phyloP scores from a whole-genome alignment of 2,329 filamentous ascomycete genomes.

The Dissoconium aciculare region DNA sequence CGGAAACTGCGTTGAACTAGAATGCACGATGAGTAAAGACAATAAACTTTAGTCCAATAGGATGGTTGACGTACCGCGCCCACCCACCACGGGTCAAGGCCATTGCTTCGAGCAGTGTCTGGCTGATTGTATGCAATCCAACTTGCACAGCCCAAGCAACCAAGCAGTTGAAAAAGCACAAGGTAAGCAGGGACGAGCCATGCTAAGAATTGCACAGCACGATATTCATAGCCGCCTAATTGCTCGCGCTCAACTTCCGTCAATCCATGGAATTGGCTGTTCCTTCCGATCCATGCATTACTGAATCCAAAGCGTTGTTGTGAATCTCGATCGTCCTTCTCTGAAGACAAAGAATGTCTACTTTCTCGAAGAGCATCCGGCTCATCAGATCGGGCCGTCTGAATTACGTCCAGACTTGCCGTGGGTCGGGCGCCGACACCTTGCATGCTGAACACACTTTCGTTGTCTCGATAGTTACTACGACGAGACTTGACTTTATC shows the following conservation, averaged over 20 bases:
- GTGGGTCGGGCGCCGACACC: slow-evolving; percentile 24
- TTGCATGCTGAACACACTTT: too few species aligned
- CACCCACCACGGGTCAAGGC: slow-evolving; percentile 52
- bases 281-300: slow-evolving; percentile 26
- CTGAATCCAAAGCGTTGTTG: slow-evolving; percentile 12
- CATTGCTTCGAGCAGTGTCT: slow-evolving; percentile 37
- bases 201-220: slow-evolving; percentile 44
- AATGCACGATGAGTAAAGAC: too few species aligned
- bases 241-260: slow-evolving; percentile 39
- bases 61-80: too few species aligned
- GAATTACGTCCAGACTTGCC: slow-evolving; percentile 14
- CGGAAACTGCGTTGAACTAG: slow-evolving; percentile 54
- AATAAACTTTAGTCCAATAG: too few species aligned
- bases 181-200: slow-evolving; percentile 48
- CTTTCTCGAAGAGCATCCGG: slow-evolving; percentile 3
- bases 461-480: too few species aligned
- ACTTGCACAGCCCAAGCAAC: slow-evolving; percentile 44
- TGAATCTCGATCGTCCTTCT: neutral
- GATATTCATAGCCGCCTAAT: slow-evolving; percentile 49
- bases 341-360: slow-evolving; percentile 5
- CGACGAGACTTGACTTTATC: too few species aligned
- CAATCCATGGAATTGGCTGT: slow-evolving; percentile 42
- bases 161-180: slow-evolving; percentile 43
- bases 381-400: neutral
- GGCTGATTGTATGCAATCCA: slow-evolving; percentile 43